These are phyloP conservation scores for Chytridium lagenaria DNA, from an alignment of 371 early-diverging fungal genomes.

Conservation along the genomic window DNA sequence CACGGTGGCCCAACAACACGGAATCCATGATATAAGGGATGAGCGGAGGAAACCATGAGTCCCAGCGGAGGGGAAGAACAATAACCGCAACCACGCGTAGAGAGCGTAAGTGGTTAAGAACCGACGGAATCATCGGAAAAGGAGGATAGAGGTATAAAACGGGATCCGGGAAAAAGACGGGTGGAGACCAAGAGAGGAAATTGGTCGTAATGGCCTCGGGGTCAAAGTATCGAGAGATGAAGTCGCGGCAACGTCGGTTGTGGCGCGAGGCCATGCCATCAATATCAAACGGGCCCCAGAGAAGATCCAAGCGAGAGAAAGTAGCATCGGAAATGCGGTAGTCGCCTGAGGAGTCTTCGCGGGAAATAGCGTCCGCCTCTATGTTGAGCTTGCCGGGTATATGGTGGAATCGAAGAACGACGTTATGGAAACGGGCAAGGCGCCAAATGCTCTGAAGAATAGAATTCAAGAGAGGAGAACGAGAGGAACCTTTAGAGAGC, in stretches of 20 bases:
- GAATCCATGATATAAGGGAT: not conserved
- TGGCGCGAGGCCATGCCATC: slow-evolving; percentile 20
- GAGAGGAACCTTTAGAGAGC: slow-evolving; percentile 5
- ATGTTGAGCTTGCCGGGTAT: not conserved
- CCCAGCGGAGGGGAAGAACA: not conserved
- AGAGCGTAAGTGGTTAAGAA: not conserved
- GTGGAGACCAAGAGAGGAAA: not conserved
- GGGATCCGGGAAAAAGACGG: not conserved
- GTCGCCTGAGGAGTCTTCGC: slow-evolving; percentile 1
- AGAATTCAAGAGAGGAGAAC: not conserved
- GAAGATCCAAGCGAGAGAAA: not conserved
- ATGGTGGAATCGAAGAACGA: not conserved
- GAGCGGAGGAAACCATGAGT: slow-evolving; percentile 8
- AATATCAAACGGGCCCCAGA: not conserved
- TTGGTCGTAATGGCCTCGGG: not conserved
- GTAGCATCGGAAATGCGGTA: slow-evolving; percentile 1
- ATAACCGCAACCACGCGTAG: not conserved
- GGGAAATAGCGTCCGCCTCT: slow-evolving; percentile 1
- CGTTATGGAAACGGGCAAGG: slow-evolving; percentile 6
- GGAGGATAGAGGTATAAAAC: slow-evolving; percentile 20
- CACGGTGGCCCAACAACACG: not conserved
- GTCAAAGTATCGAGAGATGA: not conserved
- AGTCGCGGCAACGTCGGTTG: slow-evolving; percentile 1
- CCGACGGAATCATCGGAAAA: slow-evolving; percentile 1
- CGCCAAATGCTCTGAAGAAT: slow-evolving; percentile 1